Evolutionary conservation across 257 asterid species (phyloP).

Genomic region (Solanum chaucha): DNA sequence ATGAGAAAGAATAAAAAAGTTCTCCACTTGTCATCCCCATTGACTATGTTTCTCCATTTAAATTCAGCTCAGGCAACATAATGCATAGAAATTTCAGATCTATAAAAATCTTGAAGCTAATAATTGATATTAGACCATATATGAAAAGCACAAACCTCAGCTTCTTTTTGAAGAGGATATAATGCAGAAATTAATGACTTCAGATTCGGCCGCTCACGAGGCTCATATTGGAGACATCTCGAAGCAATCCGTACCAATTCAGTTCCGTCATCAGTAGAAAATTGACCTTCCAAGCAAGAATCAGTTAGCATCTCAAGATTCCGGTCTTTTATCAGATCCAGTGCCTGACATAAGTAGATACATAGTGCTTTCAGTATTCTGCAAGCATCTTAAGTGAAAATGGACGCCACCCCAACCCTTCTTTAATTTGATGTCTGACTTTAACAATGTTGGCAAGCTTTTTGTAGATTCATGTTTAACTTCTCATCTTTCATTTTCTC

Average conservation of each 20-base stretch:
- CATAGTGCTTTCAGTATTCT: not conserved
- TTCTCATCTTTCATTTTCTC: not conserved
- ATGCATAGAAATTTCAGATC: not conserved
- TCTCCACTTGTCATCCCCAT: not conserved
- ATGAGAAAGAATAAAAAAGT: not conserved
- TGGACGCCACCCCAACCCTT: not conserved
- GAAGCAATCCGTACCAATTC: conserved; percentile 85
- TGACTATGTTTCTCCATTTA: not conserved
- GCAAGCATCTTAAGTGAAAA: not conserved
- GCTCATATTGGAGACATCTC: conserved; percentile 91
- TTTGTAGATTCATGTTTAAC: not conserved
- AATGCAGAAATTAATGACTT: conserved; percentile 56
- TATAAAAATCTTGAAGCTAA: not conserved
- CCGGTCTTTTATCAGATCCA: conserved; percentile 38
- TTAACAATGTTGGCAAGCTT: not conserved
- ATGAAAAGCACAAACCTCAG: conserved; percentile 42
- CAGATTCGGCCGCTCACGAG: conserved; percentile 79
- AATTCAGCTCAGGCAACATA: not conserved
- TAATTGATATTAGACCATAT: not conserved
- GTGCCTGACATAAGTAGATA: conserved; percentile 23
- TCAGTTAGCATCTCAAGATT: conserved; percentile 42
- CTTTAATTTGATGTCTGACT: not conserved
- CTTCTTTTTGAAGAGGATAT: conserved; percentile 68
- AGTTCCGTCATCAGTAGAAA: conserved; percentile 70
- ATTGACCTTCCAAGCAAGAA: conserved; percentile 85